Conservation (phyloP, 345 rosid genomes). For the Eucalyptus paniculata region DNA sequence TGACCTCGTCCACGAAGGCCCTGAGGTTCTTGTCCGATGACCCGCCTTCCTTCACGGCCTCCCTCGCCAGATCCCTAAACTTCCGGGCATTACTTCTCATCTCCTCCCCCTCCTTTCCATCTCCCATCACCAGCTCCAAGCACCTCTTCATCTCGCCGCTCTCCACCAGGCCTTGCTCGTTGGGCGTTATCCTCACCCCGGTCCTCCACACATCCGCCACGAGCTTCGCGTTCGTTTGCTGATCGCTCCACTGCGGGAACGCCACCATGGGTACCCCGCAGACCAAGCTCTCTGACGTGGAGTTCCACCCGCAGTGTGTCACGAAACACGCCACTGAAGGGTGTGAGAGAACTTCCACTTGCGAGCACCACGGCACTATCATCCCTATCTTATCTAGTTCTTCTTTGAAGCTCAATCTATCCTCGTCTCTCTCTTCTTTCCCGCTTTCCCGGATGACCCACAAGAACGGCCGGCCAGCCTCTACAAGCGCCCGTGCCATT, state of each 20-base stretch:
- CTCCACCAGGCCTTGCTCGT: not conserved
- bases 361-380: constrained; percentile 28
- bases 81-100: constrained; percentile 5
- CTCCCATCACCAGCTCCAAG: constrained; percentile 16
- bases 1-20: not conserved
- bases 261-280: constrained; percentile 13
- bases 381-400: not conserved
- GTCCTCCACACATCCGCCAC: constrained; percentile 14
- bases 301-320: constrained; percentile 32
- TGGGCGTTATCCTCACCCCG: not conserved
- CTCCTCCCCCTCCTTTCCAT: not conserved
- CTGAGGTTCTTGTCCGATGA: constrained; percentile 2
- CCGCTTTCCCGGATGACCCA: constrained; percentile 7
- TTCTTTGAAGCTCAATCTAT: not conserved
- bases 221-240: constrained; percentile 13
- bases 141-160: not conserved
- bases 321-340: constrained; percentile 17
- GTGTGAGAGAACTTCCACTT: constrained; percentile 21
- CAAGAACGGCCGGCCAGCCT: not conserved
- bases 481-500: not conserved
- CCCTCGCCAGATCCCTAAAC: constrained; percentile 14
- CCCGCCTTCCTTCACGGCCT: constrained; percentile 10
- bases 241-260: constrained; percentile 19
- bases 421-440: not conserved
- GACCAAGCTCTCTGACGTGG: constrained; percentile 19